phyloP scores from a whole-genome alignment of 257 asterid species.

The Nicotiana knightiana region DNA sequence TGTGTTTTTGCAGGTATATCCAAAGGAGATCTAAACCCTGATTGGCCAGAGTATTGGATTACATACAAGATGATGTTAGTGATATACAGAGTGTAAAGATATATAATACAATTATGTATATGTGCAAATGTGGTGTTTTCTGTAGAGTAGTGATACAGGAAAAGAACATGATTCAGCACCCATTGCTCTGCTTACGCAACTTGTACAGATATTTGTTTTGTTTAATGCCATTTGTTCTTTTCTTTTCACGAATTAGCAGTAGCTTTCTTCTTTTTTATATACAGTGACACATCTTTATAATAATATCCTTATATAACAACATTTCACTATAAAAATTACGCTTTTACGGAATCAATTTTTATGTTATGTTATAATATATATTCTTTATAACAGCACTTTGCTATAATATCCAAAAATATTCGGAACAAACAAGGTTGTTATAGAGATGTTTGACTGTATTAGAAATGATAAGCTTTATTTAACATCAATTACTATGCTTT shows the following conservation, averaged over 20 bases:
- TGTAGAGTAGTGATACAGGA: conserved; percentile 2
- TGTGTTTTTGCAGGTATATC: conserved; percentile 22
- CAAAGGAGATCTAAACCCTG: conserved; percentile 27
- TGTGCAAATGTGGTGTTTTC: conserved; percentile 12
- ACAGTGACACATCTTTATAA: too few relatives aligned
- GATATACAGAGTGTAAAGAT: neutral
- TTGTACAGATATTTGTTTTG: conserved; percentile 7
- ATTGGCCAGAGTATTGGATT: neutral
- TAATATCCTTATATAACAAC: too few relatives aligned
- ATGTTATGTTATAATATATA: too few relatives aligned
- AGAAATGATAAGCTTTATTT: neutral
- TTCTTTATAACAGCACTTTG: too few relatives aligned
- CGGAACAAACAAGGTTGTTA: too few relatives aligned
- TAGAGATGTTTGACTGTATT: neutral
- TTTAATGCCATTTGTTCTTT: neutral
- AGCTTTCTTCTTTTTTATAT: neutral
- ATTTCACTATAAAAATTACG: too few relatives aligned
- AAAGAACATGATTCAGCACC: conserved; percentile 14
- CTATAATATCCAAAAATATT: too few relatives aligned
- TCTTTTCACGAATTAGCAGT: neutral
- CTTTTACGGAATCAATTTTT: too few relatives aligned
- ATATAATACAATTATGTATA: neutral
- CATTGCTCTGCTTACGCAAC: conserved; percentile 7
- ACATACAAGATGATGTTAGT: neutral
- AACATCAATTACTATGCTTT: too few relatives aligned